A percentile compares a stretch with the other conserved stretches of the same genome.
phyloP scores from a whole-genome alignment of 2,329 filamentous ascomycete genomes.

The Colletotrichum sp. region DNA sequence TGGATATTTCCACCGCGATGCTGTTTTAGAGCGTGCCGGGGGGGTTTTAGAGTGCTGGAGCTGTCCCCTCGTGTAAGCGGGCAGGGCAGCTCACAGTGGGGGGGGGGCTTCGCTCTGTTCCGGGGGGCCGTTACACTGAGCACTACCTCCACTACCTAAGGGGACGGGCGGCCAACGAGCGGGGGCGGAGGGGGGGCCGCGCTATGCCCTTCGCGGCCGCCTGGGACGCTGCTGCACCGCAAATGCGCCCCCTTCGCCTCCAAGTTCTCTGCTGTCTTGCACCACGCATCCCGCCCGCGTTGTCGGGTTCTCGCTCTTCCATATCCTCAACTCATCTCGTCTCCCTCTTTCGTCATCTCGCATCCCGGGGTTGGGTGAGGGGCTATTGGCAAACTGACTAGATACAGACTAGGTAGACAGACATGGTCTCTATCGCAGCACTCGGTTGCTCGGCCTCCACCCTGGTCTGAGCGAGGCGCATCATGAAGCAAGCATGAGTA shows the following conservation, averaged over 20 bases:
- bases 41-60: constrained; percentile 8
- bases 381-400: not conserved
- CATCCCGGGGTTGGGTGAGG: not conserved
- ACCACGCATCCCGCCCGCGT: not conserved
- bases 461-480: not conserved
- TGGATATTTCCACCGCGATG: not conserved
- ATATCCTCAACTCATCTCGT: not conserved
- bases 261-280: not conserved
- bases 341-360: not conserved
- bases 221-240: not conserved
- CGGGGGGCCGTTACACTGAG: not conserved
- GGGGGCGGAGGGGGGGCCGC: not conserved
- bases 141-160: not conserved
- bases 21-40: not conserved
- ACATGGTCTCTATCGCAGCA: not conserved
- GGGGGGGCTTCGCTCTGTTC: not conserved
- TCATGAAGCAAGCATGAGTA: constrained; percentile 1
- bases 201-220: not conserved
- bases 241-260: constrained; percentile 8
- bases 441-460: not conserved
- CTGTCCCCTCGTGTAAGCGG: not conserved
- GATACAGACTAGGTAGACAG: not conserved
- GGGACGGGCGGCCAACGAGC: not conserved
- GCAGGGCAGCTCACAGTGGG: not conserved
- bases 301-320: not conserved